Evolutionary conservation across 108 stramenopile genomes (phyloP), one percentile per base, ranked within the genome.

Genomic region (Bacterosira constricta): DNA sequence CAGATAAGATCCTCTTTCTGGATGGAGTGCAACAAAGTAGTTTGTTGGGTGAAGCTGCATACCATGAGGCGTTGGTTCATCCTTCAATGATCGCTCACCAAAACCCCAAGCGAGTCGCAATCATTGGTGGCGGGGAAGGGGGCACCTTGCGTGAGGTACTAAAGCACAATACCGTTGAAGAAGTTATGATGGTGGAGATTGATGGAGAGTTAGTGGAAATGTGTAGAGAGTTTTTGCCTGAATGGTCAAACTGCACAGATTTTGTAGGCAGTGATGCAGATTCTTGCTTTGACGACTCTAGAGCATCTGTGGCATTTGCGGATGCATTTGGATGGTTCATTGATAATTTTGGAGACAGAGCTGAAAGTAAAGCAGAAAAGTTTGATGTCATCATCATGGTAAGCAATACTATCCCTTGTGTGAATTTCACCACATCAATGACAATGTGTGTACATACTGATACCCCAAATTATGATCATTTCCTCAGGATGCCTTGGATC

Each of bases 11-110:
- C 10, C 46, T 91, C 0, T 89, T 83, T 50, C 54, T 89, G 31
- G 88, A 89, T 73, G 90, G 90, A 3, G 77, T 78, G 3, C 20
- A 87, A 34, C 88, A 91, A 51, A 81, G 79, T 23, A 62, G 77
- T 20, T 53, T 53, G 15, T 36, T 68, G 2, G 77, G 75, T 1
- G 73, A 84, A 25, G 78, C 73, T 1, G 78, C 83, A 46, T 94
- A 91, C 58, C 90, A 91, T 68, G 97, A 98, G 81, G 66, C 86
- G 37, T 81, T 98, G 32, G 96, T 98, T 7, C 97, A 98, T 74
- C 97, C 97, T 17, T 91, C 92, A 11, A 92, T 98, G 96, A 80
- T 97, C 45, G 52, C 90, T 10, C 97, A 97, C 46, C 66, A 82
- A 2, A 75, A 88, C 69, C 93, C 93, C 8, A 71, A 64, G 46